Percentiles rank a stretch among this genome's conserved stretches.
Evolutionary conservation across 2,329 filamentous ascomycete species (phyloP).

Genomic region (Calonectria leucothoes): DNA sequence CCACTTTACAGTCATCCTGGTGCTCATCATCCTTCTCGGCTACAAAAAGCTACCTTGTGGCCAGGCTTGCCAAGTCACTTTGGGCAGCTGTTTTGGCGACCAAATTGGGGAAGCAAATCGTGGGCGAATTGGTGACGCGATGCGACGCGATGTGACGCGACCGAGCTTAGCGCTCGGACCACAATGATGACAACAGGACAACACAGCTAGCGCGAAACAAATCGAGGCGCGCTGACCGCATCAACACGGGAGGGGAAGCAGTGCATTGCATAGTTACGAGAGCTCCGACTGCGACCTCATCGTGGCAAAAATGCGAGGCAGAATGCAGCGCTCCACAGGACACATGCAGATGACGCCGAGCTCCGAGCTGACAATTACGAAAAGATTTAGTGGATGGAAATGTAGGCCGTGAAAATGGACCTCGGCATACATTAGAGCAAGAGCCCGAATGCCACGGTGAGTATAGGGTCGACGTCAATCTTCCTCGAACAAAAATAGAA

Average conservation of each 20-base stretch:
- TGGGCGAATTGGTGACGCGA: no score
- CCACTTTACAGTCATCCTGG: neutral
- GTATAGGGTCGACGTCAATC: slow-evolving; percentile 70
- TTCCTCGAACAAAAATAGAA: slow-evolving; percentile 90
- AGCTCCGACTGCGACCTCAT: no score
- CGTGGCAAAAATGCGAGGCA: no score
- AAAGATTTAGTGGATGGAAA: neutral
- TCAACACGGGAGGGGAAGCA: neutral
- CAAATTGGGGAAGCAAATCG: neutral
- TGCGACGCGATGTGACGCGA: neutral
- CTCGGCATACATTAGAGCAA: slow-evolving; percentile 63
- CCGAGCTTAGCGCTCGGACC: neutral
- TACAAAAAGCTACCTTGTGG: neutral
- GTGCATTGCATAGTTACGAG: neutral
- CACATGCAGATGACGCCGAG: neutral
- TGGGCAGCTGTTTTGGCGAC: neutral
- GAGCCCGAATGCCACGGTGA: slow-evolving; percentile 73
- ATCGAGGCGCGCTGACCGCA: neutral
- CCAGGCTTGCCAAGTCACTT: neutral
- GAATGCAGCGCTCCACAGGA: neutral
- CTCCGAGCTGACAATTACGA: neutral
- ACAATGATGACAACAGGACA: neutral
- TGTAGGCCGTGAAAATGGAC: slow-evolving; percentile 16
- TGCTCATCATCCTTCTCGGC: neutral
- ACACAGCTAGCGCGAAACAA: neutral